Evolutionary conservation across 768 basidiomycete genomes (phyloP), one percentile per base, ranked within the genome.

Genomic region (Clathrus columnatus): DNA sequence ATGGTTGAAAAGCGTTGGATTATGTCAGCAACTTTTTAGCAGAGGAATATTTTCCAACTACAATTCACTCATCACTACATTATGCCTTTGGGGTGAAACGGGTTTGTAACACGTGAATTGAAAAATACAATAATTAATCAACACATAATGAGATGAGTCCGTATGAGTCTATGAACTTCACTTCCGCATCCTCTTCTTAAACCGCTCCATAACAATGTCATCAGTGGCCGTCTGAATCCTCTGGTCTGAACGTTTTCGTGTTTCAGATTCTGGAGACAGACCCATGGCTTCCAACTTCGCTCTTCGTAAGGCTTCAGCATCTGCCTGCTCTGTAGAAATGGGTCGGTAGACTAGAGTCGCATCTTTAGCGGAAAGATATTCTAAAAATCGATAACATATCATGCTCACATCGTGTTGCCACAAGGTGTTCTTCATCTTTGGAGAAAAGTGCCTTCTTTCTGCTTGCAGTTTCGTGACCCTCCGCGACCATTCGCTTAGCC

Each of bases 101-200:
- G n/a, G n/a, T n/a, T n/a, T n/a, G n/a, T n/a, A n/a, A n/a, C n/a
- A n/a, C n/a, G n/a, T n/a, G n/a, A n/a, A n/a, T n/a, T n/a, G 41
- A 42, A 42, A 42, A 42, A 42, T 42, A 42, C 11, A 11, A 20
- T 42, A 11, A 42, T 42, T 42, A 42, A 42, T 42, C 48, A 7
- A 7, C 18, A 48, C 10, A 48, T 23, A 16, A 36, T 42, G 20
- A 7, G 24, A 54, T 20, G 36, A 29, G 48, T 18, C n/a, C 42
- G 44, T 24, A 20, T 52, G 16, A 29, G 48, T 16, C 16, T 18
- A 57, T 53, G n/a, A n/a, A 58, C 23, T 48, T 71, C 71, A 89
- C 66, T 85, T 87, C 41, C 86, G 81, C 88, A 92, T 91, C 56
- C 93, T 75, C 72, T 98, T 96, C 78, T 95, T 97, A 77, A 97